A percentile compares a stretch with the other conserved stretches of the same genome.
Conservation (phyloP, 2,329 filamentous ascomycete species). For the Penicillium thymicola region DNA sequence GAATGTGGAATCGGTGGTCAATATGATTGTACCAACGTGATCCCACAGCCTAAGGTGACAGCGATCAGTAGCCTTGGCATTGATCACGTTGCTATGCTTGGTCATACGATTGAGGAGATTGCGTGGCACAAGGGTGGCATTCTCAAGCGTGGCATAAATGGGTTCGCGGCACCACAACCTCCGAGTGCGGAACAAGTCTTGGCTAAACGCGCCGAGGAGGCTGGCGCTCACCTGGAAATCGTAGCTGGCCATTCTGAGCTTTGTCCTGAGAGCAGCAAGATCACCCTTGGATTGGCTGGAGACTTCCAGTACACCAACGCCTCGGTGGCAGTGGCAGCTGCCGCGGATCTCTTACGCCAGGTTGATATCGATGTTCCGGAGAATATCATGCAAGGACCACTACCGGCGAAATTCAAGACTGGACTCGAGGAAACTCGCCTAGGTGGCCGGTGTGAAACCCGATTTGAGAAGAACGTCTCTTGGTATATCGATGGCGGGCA, state of each 20-base stretch:
- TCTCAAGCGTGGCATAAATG: constrained; percentile 64
- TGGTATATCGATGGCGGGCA: constrained; percentile 91
- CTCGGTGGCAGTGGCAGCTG: constrained; percentile 55
- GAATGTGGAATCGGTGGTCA: constrained; percentile 95
- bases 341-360: constrained; percentile 40
- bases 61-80: constrained; percentile 79
- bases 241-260: constrained; percentile 50
- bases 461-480: constrained; percentile 55
- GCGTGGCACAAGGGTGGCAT: constrained; percentile 93
- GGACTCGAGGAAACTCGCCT: constrained; percentile 67
- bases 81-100: constrained; percentile 79
- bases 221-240: constrained; percentile 47
- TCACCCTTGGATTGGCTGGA: constrained; percentile 58
- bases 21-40: constrained; percentile 86
- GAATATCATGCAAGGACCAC: constrained; percentile 36
- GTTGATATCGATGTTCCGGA: constrained; percentile 38
- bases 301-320: constrained; percentile 64
- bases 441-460: constrained; percentile 73
- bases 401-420: constrained; percentile 60
- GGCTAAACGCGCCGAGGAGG: constrained; percentile 53
- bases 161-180: constrained; percentile 61
- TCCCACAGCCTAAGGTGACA: constrained; percentile 66
- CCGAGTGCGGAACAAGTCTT: constrained; percentile 55
- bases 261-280: constrained; percentile 32
- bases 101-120: constrained; percentile 74